Conservation (phyloP, 2,329 filamentous ascomycete genomes). For the Penicillium sp. region DNA sequence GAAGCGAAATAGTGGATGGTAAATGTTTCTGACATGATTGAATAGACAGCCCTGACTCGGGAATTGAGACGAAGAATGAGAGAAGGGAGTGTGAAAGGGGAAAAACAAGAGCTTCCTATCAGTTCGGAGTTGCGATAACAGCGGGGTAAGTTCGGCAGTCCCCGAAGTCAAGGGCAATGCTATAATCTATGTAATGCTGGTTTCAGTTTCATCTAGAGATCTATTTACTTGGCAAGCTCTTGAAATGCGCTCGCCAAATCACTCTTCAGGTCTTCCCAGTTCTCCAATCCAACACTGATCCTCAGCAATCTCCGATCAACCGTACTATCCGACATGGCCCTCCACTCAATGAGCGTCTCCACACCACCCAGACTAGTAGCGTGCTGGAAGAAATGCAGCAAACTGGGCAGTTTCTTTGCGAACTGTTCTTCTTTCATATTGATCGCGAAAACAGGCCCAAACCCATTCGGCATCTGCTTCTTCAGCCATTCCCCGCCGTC, state of each 20-base stretch:
- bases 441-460: conserved; percentile 83
- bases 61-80: no score
- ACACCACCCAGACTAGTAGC: conserved; percentile 92
- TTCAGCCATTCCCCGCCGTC: conserved; percentile 69
- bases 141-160: background rate
- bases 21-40: conserved; percentile 30
- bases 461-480: conserved; percentile 89
- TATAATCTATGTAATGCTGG: background rate
- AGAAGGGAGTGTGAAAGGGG: background rate
- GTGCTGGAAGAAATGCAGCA: conserved; percentile 83
- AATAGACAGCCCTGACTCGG: background rate
- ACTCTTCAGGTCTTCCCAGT: conserved; percentile 76
- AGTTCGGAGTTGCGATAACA: background rate
- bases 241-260: conserved; percentile 71
- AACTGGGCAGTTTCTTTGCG: conserved; percentile 73
- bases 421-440: conserved; percentile 60
- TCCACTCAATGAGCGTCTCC: conserved; percentile 95
- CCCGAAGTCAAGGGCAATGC: background rate
- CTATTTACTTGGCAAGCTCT: conserved; percentile 45
- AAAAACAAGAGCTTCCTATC: background rate
- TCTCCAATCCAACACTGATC: conserved; percentile 84
- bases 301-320: conserved; percentile 74
- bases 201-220: background rate
- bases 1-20: conserved; percentile 50
- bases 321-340: conserved; percentile 76